Base-by-base conservation (phyloP, 2,329 filamentous ascomycete genomes). In the Truncatella angustata region DNA sequence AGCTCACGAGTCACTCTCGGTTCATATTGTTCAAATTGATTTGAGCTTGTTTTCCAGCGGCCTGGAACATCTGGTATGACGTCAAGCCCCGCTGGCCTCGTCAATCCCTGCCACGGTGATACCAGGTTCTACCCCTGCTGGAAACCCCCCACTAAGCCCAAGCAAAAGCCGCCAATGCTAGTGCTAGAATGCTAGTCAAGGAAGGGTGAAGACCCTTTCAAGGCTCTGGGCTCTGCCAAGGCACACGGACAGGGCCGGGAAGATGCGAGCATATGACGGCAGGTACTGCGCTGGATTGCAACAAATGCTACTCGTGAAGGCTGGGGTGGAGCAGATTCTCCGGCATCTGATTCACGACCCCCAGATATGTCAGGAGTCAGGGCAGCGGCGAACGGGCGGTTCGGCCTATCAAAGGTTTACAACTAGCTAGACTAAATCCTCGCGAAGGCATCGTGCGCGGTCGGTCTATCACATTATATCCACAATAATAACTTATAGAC, bases 281-380 rank as follows among this genome's bases (percentile, higher is more conserved):
- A 7, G 28, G 14, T 9, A 14, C 7, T 32, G 28, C 28, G n/a
- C n/a, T n/a, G n/a, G n/a, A n/a, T n/a, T n/a, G n/a, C n/a, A n/a
- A n/a, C n/a, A n/a, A n/a, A n/a, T 44, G 24, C 12, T 12, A 44
- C 12, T 23, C 16, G 24, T 21, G 40, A 12, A 12, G n/a, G 43
- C 43, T 18, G 28, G 43, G 43, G 20, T 46, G 43, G 43, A 46
- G 43, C 43, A 46, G 34, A 46, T 26, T 11, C 43, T 46, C 43
- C 43, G 43, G 10, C 11, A 20, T 46, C 43, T 28, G 14, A 28
- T 28, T 35, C 16, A 26, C 16, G 40, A 21, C 18, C 34, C n/a
- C 37, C 16, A 21, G n/a, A 7, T 10, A 16, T 36, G 18, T 16
- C 34, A n/a, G 5, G 20, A 20, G 37, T 23, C 37, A 21, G 16